These are phyloP conservation scores for Geosmithia putterillii DNA, from an alignment of 2,329 filamentous ascomycete species.

Conservation along the genomic window DNA sequence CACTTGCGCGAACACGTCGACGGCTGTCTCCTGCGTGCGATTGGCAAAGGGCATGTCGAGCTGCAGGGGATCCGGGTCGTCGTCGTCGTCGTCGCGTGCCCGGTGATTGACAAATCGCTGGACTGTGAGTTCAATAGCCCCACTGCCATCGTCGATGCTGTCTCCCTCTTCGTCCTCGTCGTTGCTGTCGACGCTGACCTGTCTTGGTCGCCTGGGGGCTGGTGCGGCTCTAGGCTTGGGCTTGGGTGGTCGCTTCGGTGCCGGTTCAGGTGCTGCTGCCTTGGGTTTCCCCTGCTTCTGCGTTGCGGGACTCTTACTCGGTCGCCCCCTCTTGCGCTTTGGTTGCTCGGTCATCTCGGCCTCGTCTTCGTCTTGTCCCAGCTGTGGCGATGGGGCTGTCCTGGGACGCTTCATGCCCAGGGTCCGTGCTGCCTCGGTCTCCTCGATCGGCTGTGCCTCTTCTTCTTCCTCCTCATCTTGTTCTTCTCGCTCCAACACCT, in stretches of 20 bases:
- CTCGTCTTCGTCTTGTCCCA: conserved; percentile 17
- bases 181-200: conserved; percentile 8
- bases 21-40: conserved; percentile 42
- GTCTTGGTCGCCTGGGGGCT: conserved; percentile 4
- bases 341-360: conserved; percentile 7
- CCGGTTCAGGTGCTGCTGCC: neutral
- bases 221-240: conserved; percentile 20
- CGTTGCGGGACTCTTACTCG: conserved; percentile 25
- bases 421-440: conserved; percentile 25
- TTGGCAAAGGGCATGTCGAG: conserved; percentile 40
- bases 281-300: conserved; percentile 22
- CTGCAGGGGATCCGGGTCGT: conserved; percentile 31
- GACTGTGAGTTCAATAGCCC: conserved; percentile 40
- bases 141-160: conserved; percentile 1
- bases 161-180: neutral
- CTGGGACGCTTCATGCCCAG: conserved; percentile 31
- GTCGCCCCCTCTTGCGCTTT: conserved; percentile 16
- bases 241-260: conserved; percentile 22
- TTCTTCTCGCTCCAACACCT: conserved; percentile 9
- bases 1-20: conserved; percentile 50
- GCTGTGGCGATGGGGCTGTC: conserved; percentile 25
- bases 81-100: conserved; percentile 25
- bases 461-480: conserved; percentile 13
- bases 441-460: conserved; percentile 30
- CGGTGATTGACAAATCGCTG: conserved; percentile 44